These are phyloP conservation scores for Rheum nobile DNA, from an alignment of 148 eudicot species.

Conservation along the genomic window DNA sequence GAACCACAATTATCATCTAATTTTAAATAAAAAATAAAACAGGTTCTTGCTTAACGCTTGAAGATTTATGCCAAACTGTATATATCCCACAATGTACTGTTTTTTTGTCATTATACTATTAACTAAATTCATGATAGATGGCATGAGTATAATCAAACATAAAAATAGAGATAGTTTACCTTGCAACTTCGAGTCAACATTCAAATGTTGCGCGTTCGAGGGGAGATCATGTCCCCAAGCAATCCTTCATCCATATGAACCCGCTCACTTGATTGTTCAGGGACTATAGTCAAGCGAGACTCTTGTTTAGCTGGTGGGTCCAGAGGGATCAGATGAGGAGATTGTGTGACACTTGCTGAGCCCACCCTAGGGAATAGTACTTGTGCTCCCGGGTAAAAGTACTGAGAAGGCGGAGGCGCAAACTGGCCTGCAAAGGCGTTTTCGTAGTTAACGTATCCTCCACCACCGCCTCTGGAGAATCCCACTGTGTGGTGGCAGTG, in stretches of 20 bases:
- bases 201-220: constrained; percentile 47
- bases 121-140: background rate
- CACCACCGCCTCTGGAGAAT: constrained; percentile 51
- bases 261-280: background rate
- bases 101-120: background rate
- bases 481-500: constrained; percentile 83
- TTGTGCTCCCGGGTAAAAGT: constrained; percentile 16
- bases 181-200: constrained; percentile 7
- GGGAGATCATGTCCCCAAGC: constrained; percentile 81
- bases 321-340: constrained; percentile 7
- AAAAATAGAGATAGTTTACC: background rate
- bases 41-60: too few relatives aligned
- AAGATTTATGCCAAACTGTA: too few relatives aligned
- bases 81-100: background rate
- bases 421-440: constrained; percentile 11
- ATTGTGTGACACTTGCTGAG: constrained; percentile 14
- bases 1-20: background rate
- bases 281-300: constrained; percentile 7
- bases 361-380: constrained; percentile 27
- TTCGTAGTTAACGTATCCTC: constrained; percentile 28
- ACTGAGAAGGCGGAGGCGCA: constrained; percentile 14
- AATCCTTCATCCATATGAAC: constrained; percentile 41
- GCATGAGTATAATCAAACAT: background rate
- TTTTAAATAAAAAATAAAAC: too few relatives aligned
- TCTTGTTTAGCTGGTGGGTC: constrained; percentile 8